Evolutionary conservation across 1,284 basidiomycete genomes (phyloP).

Genomic region (Heterobasidion irregulare): DNA sequence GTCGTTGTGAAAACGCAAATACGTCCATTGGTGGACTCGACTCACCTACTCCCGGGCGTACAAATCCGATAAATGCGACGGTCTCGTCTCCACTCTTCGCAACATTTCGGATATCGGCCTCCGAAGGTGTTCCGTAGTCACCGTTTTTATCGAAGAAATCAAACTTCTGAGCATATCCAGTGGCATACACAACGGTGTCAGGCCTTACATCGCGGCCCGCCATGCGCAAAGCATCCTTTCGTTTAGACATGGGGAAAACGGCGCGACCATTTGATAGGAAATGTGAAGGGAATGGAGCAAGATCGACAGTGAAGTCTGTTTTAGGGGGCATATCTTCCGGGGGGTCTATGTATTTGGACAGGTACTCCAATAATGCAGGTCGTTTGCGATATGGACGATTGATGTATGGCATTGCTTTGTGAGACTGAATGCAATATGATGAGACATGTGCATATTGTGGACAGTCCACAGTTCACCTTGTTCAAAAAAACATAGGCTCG

Average conservation of each 20-base stretch:
- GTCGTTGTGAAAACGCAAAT: not conserved
- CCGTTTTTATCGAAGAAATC: constrained; percentile 37
- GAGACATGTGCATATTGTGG: not conserved
- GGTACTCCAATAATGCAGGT: constrained; percentile 31
- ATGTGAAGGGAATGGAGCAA: constrained; percentile 50
- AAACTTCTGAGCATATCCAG: constrained; percentile 46
- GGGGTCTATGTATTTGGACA: constrained; percentile 52
- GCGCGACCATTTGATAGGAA: constrained; percentile 39
- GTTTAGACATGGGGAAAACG: constrained; percentile 35
- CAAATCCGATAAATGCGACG: constrained; percentile 56
- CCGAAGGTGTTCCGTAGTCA: constrained; percentile 40
- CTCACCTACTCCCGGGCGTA: constrained; percentile 52
- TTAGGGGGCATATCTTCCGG: constrained; percentile 36
- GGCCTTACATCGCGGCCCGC: constrained; percentile 33
- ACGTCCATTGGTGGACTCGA: constrained; percentile 7
- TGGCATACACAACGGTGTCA: constrained; percentile 44
- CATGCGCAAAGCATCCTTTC: constrained; percentile 40
- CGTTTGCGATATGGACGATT: constrained; percentile 47
- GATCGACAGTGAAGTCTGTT: constrained; percentile 44
- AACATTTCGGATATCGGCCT: constrained; percentile 47
- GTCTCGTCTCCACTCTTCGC: constrained; percentile 38
- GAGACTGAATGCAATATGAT: constrained; percentile 23
- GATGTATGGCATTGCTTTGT: constrained; percentile 54
- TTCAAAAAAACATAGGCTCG: constrained; percentile 46
- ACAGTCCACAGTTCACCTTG: constrained; percentile 23